phyloP scores from a whole-genome alignment of 805 yeast species.

The Huiozyma sinensis region DNA sequence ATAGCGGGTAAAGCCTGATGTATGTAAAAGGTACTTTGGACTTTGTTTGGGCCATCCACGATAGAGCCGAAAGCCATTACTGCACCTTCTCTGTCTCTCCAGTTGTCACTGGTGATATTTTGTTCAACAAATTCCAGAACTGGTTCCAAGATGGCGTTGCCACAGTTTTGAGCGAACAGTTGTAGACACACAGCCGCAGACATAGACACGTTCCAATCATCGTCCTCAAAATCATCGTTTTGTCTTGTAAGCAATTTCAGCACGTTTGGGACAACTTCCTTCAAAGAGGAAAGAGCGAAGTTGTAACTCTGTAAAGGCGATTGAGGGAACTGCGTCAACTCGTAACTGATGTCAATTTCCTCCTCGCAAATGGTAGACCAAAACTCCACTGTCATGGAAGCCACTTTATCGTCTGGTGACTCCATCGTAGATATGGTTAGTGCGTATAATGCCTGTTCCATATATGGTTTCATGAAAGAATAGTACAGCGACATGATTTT shows the following conservation, averaged over 20 bases:
- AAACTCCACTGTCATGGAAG: conserved; percentile 97
- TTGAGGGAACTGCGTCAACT: conserved; percentile 50
- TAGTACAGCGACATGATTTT: conserved; percentile 86
- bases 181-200: conserved; percentile 97
- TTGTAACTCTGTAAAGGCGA: conserved; percentile 49
- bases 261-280: conserved; percentile 80
- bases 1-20: conserved; percentile 79
- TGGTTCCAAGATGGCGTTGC: conserved; percentile 75
- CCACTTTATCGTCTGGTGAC: conserved; percentile 59
- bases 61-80: conserved; percentile 99
- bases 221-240: conserved; percentile 89
- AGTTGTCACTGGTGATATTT: conserved; percentile 47
- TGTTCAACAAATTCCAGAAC: conserved; percentile 75
- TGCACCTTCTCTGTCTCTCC: conserved; percentile 94
- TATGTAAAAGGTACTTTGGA: conserved; percentile 54
- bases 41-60: conserved; percentile 83
- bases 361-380: conserved; percentile 99
- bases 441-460: conserved; percentile 93
- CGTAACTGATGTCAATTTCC: conserved; percentile 71
- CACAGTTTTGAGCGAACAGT: conserved; percentile 84
- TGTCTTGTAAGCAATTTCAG: conserved; percentile 73
- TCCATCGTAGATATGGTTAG: conserved; percentile 89
- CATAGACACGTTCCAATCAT: conserved; percentile 96
- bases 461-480: conserved; percentile 80
- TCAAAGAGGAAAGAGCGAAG: conserved; percentile 76